These are phyloP conservation scores for Torrubiella hemipterigena DNA, from an alignment of 2,329 filamentous ascomycete species.

Conservation along the genomic window DNA sequence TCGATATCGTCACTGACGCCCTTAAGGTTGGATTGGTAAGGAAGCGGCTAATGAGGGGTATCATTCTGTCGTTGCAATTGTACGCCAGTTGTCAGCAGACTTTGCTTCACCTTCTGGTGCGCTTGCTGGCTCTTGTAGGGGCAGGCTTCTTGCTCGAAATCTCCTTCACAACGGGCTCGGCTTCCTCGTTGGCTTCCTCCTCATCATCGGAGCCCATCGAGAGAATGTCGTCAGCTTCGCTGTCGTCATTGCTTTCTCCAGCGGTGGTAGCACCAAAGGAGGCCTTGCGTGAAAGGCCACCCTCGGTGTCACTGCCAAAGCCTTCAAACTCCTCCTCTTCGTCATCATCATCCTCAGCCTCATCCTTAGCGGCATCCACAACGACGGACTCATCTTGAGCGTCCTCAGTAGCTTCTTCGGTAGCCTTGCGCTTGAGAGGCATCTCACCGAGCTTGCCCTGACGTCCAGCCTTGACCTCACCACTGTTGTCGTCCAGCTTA, in stretches of 20 bases:
- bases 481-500: conserved; percentile 36
- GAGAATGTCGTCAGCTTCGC: conserved; percentile 25
- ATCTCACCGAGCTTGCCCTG: conserved; percentile 78
- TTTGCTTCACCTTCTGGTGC: conserved; percentile 7
- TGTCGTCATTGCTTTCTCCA: conserved; percentile 25
- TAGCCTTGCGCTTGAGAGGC: conserved; percentile 63
- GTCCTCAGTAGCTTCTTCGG: conserved; percentile 39
- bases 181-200: conserved; percentile 9
- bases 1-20: no score
- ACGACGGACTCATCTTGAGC: conserved; percentile 21
- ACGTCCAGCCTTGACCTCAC: conserved; percentile 51
- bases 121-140: conserved; percentile 8
- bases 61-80: conserved; percentile 1
- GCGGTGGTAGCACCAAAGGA: conserved; percentile 17
- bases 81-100: no score
- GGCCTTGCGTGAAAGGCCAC: conserved; percentile 16
- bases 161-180: conserved; percentile 11
- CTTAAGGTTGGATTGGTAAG: no score
- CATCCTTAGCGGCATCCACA: conserved; percentile 20
- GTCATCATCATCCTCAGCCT: conserved; percentile 35
- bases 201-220: conserved; percentile 18
- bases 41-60: not conserved
- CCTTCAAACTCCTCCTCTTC: conserved; percentile 26
- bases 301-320: conserved; percentile 23
- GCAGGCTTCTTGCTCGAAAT: conserved; percentile 3